Evolutionary conservation across 352 stramenopile genomes (phyloP), one percentile per base, ranked within the genome.

Genomic region (Phytophthora colocasiae): DNA sequence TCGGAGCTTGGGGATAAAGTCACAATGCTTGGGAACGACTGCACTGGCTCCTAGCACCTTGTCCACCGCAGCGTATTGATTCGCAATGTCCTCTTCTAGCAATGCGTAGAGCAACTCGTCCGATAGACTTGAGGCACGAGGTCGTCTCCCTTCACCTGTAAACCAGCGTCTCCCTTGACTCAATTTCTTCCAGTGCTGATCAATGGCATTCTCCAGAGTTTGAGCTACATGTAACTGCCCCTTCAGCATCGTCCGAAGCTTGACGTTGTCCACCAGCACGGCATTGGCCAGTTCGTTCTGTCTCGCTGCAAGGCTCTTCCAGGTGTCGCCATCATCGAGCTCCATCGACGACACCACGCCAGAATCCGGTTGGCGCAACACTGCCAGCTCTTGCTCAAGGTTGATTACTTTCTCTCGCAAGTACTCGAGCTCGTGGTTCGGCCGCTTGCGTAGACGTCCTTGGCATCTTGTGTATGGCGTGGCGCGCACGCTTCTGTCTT

Each of bases 401-500:
- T 63, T 45, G 5, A 31, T 9, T 19, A 74, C 66, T 31, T 62
- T 32, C 40, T 50, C 48, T 11, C 60, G 53, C 24, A 74, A 62
- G 38, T 74, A 74, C 41, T 74, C 66, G 15, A 74, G 53, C 43
- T 74, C 60, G 44, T 74, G 53, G 17, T 70, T 74, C 29, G 54
- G 66, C 9, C 54, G 49, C 38, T 74, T 74, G 3, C 66, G 59
- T 24, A 56, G 51, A n/a, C 51, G 51, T 27, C 60, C 51, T 12
- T 68, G 51, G 22, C 44, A 26, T 26, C 14, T 44, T 7, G 51
- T 58, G 34, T 68, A 68, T 12, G 51, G 60, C 9, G 60, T 68
- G 14, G 43, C n/a, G 6, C 60, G 60, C n/a, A 26, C 54, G 6
- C 22, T 38, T 31, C 32, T 15, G 15, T 14, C 15, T 52, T 14